These are phyloP conservation scores for Yamadazyma phyllophila DNA, from an alignment of 805 yeast genomes.

Conservation along the genomic window DNA sequence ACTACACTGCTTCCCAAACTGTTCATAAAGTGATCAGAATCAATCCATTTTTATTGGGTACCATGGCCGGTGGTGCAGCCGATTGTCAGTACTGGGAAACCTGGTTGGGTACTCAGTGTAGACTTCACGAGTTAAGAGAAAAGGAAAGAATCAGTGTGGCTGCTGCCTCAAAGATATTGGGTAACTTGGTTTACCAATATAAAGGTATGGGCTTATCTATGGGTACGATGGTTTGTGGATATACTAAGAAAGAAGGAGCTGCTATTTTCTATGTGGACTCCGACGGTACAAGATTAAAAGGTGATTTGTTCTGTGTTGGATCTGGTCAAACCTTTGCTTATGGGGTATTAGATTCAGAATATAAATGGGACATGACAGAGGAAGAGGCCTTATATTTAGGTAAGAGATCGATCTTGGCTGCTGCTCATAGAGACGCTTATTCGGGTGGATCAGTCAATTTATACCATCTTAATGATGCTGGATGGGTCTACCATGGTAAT, in stretches of 20 bases:
- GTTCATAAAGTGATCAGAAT: slow-evolving; percentile 97
- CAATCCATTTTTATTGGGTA: slow-evolving; percentile 91
- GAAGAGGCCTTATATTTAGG: slow-evolving; percentile 95
- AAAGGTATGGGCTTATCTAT: slow-evolving; percentile 98
- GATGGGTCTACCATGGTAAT: slow-evolving; percentile 96
- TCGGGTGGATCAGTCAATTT: slow-evolving; percentile 96
- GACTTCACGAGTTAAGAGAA: slow-evolving; percentile 90
- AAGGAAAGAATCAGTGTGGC: slow-evolving; percentile 94
- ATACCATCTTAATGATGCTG: slow-evolving; percentile 88
- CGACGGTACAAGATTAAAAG: slow-evolving; percentile 93
- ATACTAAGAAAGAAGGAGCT: slow-evolving; percentile 93
- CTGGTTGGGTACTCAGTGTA: slow-evolving; percentile 96
- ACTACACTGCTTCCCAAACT: slow-evolving; percentile 97
- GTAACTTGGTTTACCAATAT: slow-evolving; percentile 87
- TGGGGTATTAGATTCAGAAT: slow-evolving; percentile 93
- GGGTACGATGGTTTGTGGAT: slow-evolving; percentile 99
- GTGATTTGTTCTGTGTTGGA: slow-evolving; percentile 95
- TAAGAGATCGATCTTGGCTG: slow-evolving; percentile 93
- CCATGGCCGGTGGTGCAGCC: slow-evolving; percentile 99
- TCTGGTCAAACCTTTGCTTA: slow-evolving; percentile 99
- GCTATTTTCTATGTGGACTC: slow-evolving; percentile 94
- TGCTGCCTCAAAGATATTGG: slow-evolving; percentile 91
- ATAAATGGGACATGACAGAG: slow-evolving; percentile 85
- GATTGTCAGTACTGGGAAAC: slow-evolving; percentile 99
- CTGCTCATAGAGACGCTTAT: slow-evolving; percentile 97